These are phyloP conservation scores for Penicillium sumatraense DNA, from an alignment of 2,329 filamentous ascomycete genomes.

Conservation along the genomic window DNA sequence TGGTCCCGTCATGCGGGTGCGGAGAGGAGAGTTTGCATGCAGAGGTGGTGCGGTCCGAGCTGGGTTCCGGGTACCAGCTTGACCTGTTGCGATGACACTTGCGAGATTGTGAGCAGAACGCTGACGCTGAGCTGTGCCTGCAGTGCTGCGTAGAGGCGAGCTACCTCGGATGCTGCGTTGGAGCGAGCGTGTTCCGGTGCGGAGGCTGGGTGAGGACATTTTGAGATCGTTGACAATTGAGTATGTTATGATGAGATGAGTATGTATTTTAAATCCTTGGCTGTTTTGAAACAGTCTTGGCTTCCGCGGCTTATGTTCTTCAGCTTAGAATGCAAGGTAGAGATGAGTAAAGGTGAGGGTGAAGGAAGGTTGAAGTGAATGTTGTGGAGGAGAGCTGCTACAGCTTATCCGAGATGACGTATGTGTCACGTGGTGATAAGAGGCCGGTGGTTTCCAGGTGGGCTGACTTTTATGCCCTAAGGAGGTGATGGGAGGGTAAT, in stretches of 20 bases:
- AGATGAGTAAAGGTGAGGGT: no score
- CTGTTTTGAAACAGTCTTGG: no score
- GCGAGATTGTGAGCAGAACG: no score
- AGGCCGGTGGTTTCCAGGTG: neutral
- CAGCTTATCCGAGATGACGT: neutral
- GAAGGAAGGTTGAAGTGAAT: neutral
- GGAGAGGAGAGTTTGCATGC: neutral
- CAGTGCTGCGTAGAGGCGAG: neutral
- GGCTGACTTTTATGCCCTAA: constrained; percentile 2
- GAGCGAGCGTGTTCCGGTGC: neutral
- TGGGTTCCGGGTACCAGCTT: neutral
- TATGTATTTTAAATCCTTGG: no score
- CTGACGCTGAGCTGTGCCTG: neutral
- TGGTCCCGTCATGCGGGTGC: neutral
- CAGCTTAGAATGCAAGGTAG: no score
- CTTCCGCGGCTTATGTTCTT: no score
- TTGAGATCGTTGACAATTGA: neutral
- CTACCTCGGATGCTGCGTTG: neutral
- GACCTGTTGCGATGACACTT: no score
- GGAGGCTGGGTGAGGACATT: neutral
- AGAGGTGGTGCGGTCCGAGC: neutral
- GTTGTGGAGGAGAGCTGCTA: neutral
- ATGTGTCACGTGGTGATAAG: constrained; percentile 2
- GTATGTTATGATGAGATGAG: no score
- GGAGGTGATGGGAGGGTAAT: neutral